Percentiles rank a stretch among this genome's conserved stretches.
Evolutionary conservation across 768 basidiomycete genomes (phyloP).

Genomic region (Nidularia pulvinata): DNA sequence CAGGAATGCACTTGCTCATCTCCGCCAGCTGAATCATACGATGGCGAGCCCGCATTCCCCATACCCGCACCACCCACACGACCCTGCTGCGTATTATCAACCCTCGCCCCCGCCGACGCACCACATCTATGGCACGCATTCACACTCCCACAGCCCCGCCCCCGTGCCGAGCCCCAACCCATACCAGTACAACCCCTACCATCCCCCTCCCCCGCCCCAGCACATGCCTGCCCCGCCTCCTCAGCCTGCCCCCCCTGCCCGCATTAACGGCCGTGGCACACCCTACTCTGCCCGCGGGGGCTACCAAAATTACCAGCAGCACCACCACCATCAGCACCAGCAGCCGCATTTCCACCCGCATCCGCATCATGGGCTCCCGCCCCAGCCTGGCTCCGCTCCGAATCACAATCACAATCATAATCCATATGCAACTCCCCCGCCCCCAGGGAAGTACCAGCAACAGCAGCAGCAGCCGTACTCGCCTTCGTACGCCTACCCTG

Average conservation of each 20-base stretch:
- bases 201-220: not conserved
- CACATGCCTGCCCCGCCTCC: not conserved
- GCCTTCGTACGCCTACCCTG: constrained; percentile 35
- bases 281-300: not conserved
- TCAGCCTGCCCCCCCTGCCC: not conserved
- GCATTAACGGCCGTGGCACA: not conserved
- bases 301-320: not conserved
- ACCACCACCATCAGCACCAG: constrained; percentile 18
- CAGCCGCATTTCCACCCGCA: constrained; percentile 23
- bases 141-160: constrained; percentile 30
- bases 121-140: constrained; percentile 29
- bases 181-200: constrained; percentile 2
- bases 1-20: not conserved
- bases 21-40: not conserved
- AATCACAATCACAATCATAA: constrained; percentile 15
- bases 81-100: constrained; percentile 22
- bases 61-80: constrained; percentile 19
- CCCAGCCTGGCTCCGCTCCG: constrained; percentile 19
- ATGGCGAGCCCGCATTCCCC: constrained; percentile 15
- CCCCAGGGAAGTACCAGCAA: constrained; percentile 19
- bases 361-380: constrained; percentile 15
- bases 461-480: constrained; percentile 20
- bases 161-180: constrained; percentile 23
- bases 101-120: constrained; percentile 12
- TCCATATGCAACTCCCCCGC: constrained; percentile 5